These are phyloP conservation scores for Russula foetens DNA, from an alignment of 768 basidiomycete species.

Conservation along the genomic window DNA sequence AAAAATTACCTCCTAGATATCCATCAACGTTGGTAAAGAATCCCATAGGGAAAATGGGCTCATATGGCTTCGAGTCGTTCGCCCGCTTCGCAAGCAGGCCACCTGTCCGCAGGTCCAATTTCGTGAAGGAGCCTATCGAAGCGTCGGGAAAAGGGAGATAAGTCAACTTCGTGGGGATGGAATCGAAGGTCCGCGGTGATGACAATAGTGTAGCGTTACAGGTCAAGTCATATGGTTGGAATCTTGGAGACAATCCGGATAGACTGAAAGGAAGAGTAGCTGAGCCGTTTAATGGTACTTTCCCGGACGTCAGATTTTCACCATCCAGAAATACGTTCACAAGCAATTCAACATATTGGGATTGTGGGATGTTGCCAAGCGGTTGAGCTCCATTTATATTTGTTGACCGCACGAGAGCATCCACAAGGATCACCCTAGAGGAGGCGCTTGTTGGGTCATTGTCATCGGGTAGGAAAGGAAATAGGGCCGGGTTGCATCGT, in stretches of 20 bases:
- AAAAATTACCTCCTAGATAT: slow-evolving; percentile 44
- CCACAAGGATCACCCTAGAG: slow-evolving; percentile 29
- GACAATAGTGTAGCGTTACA: slow-evolving; percentile 27
- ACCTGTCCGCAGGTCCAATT: slow-evolving; percentile 41
- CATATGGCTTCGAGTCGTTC: slow-evolving; percentile 21
- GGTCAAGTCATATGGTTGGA: slow-evolving; percentile 27
- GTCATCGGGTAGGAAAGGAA: slow-evolving; percentile 41
- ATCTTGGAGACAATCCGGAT: slow-evolving; percentile 24
- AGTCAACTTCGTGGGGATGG: slow-evolving; percentile 27
- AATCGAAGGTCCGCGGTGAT: slow-evolving; percentile 26
- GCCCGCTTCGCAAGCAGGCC: slow-evolving; percentile 34
- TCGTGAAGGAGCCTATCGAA: slow-evolving; percentile 35
- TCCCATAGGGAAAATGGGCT: slow-evolving; percentile 56
- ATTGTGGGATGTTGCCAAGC: slow-evolving; percentile 21
- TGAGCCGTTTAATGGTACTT: slow-evolving; percentile 33
- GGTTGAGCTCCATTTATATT: slow-evolving; percentile 30
- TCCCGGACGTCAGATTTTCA: slow-evolving; percentile 19
- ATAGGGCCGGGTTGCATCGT: slow-evolving; percentile 39
- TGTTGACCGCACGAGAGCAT: slow-evolving; percentile 31
- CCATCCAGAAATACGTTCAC: slow-evolving; percentile 30
- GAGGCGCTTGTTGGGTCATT: neutral
- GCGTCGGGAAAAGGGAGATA: slow-evolving; percentile 33
- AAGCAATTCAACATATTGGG: slow-evolving; percentile 12
- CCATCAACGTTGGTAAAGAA: slow-evolving; percentile 59
- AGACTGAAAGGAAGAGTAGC: slow-evolving; percentile 32